Base-by-base conservation (phyloP, 768 basidiomycete genomes). In the Tylopilus subfusipes region DNA sequence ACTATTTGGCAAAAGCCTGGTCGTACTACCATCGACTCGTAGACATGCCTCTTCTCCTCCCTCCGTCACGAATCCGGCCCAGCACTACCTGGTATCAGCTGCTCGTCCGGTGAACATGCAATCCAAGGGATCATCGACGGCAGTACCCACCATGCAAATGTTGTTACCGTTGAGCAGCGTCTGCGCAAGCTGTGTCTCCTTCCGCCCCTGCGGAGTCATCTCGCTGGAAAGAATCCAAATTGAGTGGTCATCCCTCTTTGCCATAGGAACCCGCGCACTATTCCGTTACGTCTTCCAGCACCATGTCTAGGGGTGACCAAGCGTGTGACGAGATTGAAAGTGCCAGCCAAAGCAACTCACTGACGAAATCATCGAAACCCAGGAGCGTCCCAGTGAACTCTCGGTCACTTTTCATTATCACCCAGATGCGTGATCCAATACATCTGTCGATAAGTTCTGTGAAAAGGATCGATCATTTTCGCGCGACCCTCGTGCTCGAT, bases 321-420 rank as follows among this genome's bases (percentile, higher is more conserved):
- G 42, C 3, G 24, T 57, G 53, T 42, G 54, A 36, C 34, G 18
- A 21, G 50, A 46, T 36, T 4, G 27, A 40, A 18, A 25, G 24
- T 27, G 9, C 18, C 25, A 42, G 42, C 19, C 16, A 45, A 47
- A 46, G 18, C 18, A 9, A 95, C 96, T 82, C 70, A 98, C 96
- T 99, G 72, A 99, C 96, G 72, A 96, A 99, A 73, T 99, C 96
- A 69, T 99, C 96, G 64, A 99, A 99, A 2, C 96, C 96, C 31
- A 96, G 79, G 39, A 99, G 78, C 3, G 86, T 97, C 12, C 96
- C 96, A 22, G 90, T 91, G 74, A 98, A 99, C 75, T 99, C 96
- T 43, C 93, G 87, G 57, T 99, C 94, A 63, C 81, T 86, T 76
- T 98, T 98, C 93, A 97, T 98, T 70, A 98, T 85, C 64, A 98